Conservation (phyloP, 768 basidiomycete genomes). For the Suillus decipiens region DNA sequence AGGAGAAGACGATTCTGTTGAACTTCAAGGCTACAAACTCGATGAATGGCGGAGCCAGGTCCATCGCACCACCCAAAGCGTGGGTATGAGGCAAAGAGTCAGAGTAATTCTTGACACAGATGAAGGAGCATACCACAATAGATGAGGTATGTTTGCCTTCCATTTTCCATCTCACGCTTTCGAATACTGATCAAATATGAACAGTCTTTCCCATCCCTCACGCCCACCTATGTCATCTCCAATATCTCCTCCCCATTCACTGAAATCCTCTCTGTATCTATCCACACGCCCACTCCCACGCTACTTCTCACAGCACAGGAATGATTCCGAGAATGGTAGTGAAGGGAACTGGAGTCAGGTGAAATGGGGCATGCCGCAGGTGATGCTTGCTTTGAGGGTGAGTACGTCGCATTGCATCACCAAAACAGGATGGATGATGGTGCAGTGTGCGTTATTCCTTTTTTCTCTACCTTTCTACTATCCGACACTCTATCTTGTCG, state of each 20-base stretch:
- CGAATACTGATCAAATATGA: neutral
- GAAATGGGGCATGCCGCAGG: neutral
- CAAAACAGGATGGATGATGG: neutral
- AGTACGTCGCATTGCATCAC: neutral
- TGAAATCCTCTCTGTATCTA: neutral
- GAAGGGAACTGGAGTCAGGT: slow-evolving; percentile 1
- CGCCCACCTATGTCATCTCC: slow-evolving; percentile 50
- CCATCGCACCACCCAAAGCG: slow-evolving; percentile 22
- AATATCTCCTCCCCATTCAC: slow-evolving; percentile 36
- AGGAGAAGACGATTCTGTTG: slow-evolving; percentile 34
- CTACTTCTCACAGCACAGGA: neutral
- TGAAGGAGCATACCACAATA: slow-evolving; percentile 28
- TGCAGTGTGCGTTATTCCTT: neutral
- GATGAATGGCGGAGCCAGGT: slow-evolving; percentile 53
- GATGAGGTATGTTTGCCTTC: slow-evolving; percentile 45
- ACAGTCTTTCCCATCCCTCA: slow-evolving; percentile 47
- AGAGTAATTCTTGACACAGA: slow-evolving; percentile 17
- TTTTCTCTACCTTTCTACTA: neutral
- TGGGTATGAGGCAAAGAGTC: neutral
- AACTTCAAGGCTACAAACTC: slow-evolving; percentile 58
- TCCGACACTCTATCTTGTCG: neutral
- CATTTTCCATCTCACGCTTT: neutral
- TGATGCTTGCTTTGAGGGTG: neutral
- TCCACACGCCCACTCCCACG: slow-evolving; percentile 10
- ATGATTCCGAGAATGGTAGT: neutral